These are phyloP conservation scores for Plasmodium knowlesi DNA, from an alignment of 169 alveolate species.

Conservation along the genomic window DNA sequence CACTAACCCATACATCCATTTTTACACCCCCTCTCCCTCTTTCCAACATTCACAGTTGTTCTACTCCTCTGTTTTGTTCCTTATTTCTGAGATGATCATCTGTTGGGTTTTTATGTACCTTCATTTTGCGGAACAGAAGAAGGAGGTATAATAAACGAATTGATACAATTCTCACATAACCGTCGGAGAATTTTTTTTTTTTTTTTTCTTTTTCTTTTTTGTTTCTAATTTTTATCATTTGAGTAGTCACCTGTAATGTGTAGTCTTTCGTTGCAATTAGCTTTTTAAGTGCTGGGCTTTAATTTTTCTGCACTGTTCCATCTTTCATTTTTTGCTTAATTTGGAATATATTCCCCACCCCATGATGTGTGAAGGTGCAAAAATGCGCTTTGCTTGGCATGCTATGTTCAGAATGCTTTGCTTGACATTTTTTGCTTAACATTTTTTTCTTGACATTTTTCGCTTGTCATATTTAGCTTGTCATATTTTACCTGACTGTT, in stretches of 20 bases:
- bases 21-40: constrained; percentile 5
- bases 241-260: background rate
- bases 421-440: background rate
- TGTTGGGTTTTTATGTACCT: constrained; percentile 74
- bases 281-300: background rate
- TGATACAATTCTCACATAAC: background rate
- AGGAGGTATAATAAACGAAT: background rate
- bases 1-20: background rate
- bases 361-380: background rate
- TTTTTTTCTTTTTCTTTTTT: background rate
- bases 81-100: constrained; percentile 69
- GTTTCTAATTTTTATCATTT: constrained; percentile 13
- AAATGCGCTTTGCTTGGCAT: background rate
- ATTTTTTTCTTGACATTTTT: background rate
- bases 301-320: background rate
- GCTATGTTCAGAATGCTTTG: background rate
- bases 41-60: constrained; percentile 32
- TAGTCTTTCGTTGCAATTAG: constrained; percentile 1
- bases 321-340: constrained; percentile 6
- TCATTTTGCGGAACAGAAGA: constrained; percentile 40
- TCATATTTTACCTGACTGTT: background rate
- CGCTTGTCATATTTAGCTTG: background rate
- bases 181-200: background rate
- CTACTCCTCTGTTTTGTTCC: constrained; percentile 65
- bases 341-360: background rate